Evolutionary conservation across 345 rosid genomes (phyloP), one percentile per base, ranked within the genome.

Genomic region (Brassica napus): DNA sequence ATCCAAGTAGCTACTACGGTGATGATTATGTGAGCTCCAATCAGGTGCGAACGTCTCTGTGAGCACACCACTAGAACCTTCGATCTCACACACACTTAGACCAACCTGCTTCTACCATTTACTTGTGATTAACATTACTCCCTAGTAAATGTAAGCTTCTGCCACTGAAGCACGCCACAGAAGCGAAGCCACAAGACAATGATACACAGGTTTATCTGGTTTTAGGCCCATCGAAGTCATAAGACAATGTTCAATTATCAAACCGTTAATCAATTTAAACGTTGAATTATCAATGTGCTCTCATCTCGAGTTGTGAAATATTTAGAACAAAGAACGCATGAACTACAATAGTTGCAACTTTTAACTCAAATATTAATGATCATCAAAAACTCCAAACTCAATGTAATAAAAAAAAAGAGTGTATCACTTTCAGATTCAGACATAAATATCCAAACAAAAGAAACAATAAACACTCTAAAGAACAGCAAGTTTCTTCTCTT

Each of bases 11-110:
- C 77, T 64, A 31, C 77, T 64, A 31, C 60, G 69, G 30, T 80
- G 79, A 31, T 75, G 79, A 37, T 83, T 86, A 74, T 76, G 77
- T 12, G 85, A 76, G 55, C 83, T 92, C 97, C 98, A 94, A 74
- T 94, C 98, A 32, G 92, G 97, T 71, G 98, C 97, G 77, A 92
- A 94, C 4, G 97, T 86, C 85, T 94, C 91, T 0, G 97, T 94
- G 55, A 90, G 92, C 78, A 89, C 92, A 42, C 98, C 98, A 30
- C 98, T 94, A 0, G 88, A 86, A 82, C 85, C 86, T 87, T 94
- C 98, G 24, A 94, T 92, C 87, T 89, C 90, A 31, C 94, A 83
- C 14, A 16, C 18, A 16, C 18, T 16, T 16, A 16, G 18, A 16
- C 18, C 18, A 16, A 16, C 18, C 52, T 44, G 52, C n/a, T 44